These are phyloP conservation scores for Fusarium tjaetaba DNA, from an alignment of 2,329 filamentous ascomycete genomes.

Conservation along the genomic window DNA sequence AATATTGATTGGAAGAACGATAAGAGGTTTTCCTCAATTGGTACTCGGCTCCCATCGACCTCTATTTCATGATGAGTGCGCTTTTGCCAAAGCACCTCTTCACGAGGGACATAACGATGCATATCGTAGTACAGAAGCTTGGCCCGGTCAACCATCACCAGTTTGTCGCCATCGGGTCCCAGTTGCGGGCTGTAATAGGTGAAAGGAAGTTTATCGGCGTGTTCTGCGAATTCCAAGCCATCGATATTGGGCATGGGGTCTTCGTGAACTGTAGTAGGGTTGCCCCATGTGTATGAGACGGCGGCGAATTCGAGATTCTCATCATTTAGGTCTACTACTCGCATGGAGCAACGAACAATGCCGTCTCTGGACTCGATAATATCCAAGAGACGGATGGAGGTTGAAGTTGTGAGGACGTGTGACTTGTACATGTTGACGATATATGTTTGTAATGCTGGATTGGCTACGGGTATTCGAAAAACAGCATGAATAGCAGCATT, in stretches of 20 bases:
- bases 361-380: not conserved
- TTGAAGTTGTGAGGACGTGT: not conserved
- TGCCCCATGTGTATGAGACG: not conserved
- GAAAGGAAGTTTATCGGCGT: not conserved
- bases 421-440: not conserved
- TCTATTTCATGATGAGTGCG: not conserved
- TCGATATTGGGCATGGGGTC: not conserved
- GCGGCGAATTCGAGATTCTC: not conserved
- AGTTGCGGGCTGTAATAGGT: not conserved
- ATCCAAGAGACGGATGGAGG: not conserved
- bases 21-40: not conserved
- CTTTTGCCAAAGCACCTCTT: not conserved
- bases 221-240: not conserved
- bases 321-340: not conserved
- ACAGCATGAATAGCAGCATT: not conserved
- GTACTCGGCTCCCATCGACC: not conserved
- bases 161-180: not conserved
- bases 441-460: too few species aligned
- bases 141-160: not conserved
- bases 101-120: not conserved
- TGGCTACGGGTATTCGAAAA: too few species aligned
- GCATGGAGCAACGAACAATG: not conserved
- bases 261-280: not conserved
- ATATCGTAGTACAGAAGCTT: not conserved
- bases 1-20: not conserved